phyloP scores from a whole-genome alignment of 208 protist species.

The Acanthamoeba pearcei region DNA sequence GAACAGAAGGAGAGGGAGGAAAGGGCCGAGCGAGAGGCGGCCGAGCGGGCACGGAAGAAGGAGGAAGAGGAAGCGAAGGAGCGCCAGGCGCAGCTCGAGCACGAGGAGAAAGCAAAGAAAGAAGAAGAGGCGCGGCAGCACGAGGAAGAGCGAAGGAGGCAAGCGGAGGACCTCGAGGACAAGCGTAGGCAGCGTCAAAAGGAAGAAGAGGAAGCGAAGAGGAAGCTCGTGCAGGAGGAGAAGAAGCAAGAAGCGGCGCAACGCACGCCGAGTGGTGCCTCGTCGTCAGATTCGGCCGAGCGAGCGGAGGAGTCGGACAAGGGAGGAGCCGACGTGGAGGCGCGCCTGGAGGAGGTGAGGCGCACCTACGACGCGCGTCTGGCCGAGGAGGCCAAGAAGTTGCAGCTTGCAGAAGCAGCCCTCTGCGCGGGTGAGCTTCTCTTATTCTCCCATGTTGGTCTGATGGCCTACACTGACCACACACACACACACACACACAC shows the following conservation, averaged over 20 bases:
- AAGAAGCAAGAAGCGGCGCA: background rate
- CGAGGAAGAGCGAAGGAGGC: background rate
- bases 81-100: background rate
- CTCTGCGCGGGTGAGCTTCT: background rate
- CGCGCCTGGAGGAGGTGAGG: background rate
- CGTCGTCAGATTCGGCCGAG: background rate
- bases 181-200: background rate
- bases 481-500: no score
- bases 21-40: background rate
- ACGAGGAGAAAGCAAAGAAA: background rate
- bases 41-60: background rate
- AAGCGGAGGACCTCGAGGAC: background rate
- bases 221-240: background rate
- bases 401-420: background rate
- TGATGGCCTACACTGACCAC: background rate
- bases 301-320: background rate
- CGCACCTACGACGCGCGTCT: constrained; percentile 9
- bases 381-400: background rate
- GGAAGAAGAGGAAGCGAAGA: background rate
- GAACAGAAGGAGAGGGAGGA: background rate
- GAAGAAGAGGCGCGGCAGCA: background rate
- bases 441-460: background rate
- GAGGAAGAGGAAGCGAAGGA: background rate
- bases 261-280: background rate
- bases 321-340: background rate